Percentiles rank a stretch among this genome's conserved stretches.
These are phyloP conservation scores for Aspergillus sp. DNA, from an alignment of 2,329 filamentous ascomycete genomes.

Conservation along the genomic window DNA sequence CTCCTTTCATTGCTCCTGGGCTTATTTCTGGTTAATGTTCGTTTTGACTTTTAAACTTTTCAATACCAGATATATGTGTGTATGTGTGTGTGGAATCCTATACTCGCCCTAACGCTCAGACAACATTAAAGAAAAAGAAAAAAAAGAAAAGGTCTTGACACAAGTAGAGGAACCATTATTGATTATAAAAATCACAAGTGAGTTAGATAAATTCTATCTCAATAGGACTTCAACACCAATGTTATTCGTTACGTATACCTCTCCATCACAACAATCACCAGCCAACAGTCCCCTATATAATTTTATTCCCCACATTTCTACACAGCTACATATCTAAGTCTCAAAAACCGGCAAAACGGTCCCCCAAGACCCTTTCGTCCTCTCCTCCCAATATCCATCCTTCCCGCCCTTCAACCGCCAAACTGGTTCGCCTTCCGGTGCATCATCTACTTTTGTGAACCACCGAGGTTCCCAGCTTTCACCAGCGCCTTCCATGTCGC, in stretches of 20 bases:
- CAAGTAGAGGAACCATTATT: too few relatives aligned
- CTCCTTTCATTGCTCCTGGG: too few relatives aligned
- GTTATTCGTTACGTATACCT: not conserved
- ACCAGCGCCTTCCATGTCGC: constrained; percentile 72
- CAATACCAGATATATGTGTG: too few relatives aligned
- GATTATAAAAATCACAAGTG: too few relatives aligned
- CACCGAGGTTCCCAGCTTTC: constrained; percentile 74
- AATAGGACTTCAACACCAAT: not conserved
- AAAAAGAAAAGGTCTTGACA: too few relatives aligned
- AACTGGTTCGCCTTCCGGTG: constrained; percentile 45
- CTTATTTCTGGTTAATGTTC: too few relatives aligned
- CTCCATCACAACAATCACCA: not conserved
- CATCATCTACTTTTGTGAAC: constrained; percentile 69
- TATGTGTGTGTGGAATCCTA: too few relatives aligned
- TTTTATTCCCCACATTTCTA: not conserved
- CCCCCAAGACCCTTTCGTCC: constrained; percentile 66
- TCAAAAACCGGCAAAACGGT: constrained; percentile 58
- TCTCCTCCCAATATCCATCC: constrained; percentile 92
- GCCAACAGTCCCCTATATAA: not conserved
- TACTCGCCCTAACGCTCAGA: too few relatives aligned
- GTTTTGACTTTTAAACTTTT: too few relatives aligned
- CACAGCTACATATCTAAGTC: not conserved
- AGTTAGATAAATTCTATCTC: not conserved
- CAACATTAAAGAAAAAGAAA: too few relatives aligned
- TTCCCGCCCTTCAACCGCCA: constrained; percentile 75